Base-by-base conservation (phyloP, 1,284 basidiomycete genomes). In the Lentinus polychrous region DNA sequence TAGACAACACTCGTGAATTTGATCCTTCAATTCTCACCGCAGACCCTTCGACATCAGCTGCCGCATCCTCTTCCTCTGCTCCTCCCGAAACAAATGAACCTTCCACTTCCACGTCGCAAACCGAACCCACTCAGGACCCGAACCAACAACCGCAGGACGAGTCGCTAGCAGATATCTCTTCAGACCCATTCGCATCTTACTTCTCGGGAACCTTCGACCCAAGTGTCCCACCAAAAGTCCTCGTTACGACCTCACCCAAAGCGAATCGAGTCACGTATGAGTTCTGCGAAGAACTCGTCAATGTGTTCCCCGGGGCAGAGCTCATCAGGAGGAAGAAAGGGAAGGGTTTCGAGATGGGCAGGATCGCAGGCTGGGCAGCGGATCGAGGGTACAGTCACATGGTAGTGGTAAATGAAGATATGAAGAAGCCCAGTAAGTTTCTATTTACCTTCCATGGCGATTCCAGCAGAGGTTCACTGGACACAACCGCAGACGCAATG, bases 371-470 rank as follows among this genome's bases (percentile, higher is more conserved):
- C 1, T 99, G 96, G 96, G 93, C 94, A 17, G 85, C 88, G 3
- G 86, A 84, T 43, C 72, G 96, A 58, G 86, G 85, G 1, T 99
- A 91, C 64, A 86, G 83, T 46, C 92, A 94, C 55, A 69, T 99
- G 55, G 75, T 92, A 47, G 91, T 99, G 4, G 89, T 99, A 18
- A 97, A 97, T 57, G 96, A 99, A 66, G 90, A 97, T 59, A 86
- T 80, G 73, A 94, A 93, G 66, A 85, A 83, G 60, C 88, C 91
- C 10, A 95, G 94, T 94, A 58, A 66, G 90, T 78, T 18, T 40
- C 10, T 37, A 7, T 14, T 12, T 18, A 48, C 17, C 37, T 49
- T 31, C n/a, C 6, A 4, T 33, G 4, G 8, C 17, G 31, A 12
- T n/a, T 17, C 12, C 20, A 27, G 22, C 43, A 17, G 14, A 15